These are phyloP conservation scores for Marasmius tenuissimus DNA, from an alignment of 1,284 basidiomycete genomes.

Conservation along the genomic window DNA sequence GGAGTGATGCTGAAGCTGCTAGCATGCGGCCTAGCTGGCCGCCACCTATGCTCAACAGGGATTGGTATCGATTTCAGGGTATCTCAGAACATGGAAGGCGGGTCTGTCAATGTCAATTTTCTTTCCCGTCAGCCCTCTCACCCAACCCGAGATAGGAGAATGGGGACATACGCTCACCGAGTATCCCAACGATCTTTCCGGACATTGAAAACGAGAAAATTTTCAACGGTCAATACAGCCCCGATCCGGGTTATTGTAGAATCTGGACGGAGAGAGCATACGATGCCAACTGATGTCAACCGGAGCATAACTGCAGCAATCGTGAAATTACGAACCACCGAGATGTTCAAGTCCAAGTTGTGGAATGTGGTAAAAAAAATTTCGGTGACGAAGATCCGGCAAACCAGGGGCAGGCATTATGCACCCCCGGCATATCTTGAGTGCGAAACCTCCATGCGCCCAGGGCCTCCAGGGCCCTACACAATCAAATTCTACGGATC, in stretches of 20 bases:
- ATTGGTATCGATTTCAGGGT: slow-evolving; percentile 4
- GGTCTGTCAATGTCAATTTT: background rate
- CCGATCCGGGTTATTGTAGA: background rate
- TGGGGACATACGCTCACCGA: slow-evolving; percentile 58
- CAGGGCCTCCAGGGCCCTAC: background rate
- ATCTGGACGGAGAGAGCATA: too few species aligned
- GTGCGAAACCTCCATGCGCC: background rate
- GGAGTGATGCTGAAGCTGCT: slow-evolving; percentile 84
- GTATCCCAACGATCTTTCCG: slow-evolving; percentile 57
- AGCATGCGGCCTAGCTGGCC: slow-evolving; percentile 99
- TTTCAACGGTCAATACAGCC: slow-evolving; percentile 1
- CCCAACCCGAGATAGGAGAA: background rate
- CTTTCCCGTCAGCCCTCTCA: background rate
- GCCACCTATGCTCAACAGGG: slow-evolving; percentile 63
- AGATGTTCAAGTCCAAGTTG: background rate
- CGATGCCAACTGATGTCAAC: background rate
- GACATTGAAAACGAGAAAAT: slow-evolving; percentile 37
- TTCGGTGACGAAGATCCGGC: background rate
- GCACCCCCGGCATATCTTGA: too few species aligned
- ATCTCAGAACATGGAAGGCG: slow-evolving; percentile 2
- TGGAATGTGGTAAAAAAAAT: background rate
- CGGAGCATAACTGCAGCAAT: slow-evolving; percentile 3
- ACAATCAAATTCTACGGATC: background rate
- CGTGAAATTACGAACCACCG: slow-evolving; percentile 11
- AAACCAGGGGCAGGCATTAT: background rate